A percentile compares a stretch with the other conserved stretches of the same genome.
Conservation (phyloP, 2,329 filamentous ascomycete species). For the Cercospora janseana region DNA sequence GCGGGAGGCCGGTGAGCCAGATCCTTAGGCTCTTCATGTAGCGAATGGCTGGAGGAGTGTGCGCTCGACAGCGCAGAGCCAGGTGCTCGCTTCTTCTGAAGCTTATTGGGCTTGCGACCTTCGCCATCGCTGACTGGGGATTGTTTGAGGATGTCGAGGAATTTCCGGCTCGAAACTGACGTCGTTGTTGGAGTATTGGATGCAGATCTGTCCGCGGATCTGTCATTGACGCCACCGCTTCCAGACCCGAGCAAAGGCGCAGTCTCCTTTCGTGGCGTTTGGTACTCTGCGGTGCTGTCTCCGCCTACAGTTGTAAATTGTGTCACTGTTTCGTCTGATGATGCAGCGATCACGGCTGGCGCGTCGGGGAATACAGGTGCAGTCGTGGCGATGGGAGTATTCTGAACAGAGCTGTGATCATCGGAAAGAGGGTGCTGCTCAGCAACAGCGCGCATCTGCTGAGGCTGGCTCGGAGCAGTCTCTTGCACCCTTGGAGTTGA, state of each 20-base stretch:
- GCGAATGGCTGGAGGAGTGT: conserved; percentile 80
- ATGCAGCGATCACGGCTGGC: conserved; percentile 42
- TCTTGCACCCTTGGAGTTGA: conserved; percentile 45
- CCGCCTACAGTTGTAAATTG: conserved; percentile 34
- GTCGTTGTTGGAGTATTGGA: conserved; percentile 33
- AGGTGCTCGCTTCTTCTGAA: conserved; percentile 82
- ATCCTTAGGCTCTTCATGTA: conserved; percentile 36
- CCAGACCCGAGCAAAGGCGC: conserved; percentile 40
- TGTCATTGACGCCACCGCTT: conserved; percentile 20
- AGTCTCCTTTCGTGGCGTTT: conserved; percentile 37
- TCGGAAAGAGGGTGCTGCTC: conserved; percentile 28
- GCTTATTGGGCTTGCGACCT: conserved; percentile 75
- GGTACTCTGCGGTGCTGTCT: conserved; percentile 34
- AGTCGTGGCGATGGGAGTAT: conserved; percentile 30
- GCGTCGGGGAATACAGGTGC: conserved; percentile 37
- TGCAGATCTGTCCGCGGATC: conserved; percentile 29
- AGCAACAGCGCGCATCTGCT: background rate
- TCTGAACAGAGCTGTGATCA: conserved; percentile 32
- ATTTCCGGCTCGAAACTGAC: conserved; percentile 29
- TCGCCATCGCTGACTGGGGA: conserved; percentile 58
- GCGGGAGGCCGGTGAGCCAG: conserved; percentile 32
- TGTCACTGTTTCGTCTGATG: conserved; percentile 41
- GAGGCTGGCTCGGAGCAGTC: conserved; percentile 4
- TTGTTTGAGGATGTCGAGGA: conserved; percentile 69
- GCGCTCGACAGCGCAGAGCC: conserved; percentile 80